A percentile compares a stretch with the other conserved stretches of the same genome.
Evolutionary conservation across 805 yeast genomes (phyloP).

Genomic region (Metschnikowia drakensbergensis): DNA sequence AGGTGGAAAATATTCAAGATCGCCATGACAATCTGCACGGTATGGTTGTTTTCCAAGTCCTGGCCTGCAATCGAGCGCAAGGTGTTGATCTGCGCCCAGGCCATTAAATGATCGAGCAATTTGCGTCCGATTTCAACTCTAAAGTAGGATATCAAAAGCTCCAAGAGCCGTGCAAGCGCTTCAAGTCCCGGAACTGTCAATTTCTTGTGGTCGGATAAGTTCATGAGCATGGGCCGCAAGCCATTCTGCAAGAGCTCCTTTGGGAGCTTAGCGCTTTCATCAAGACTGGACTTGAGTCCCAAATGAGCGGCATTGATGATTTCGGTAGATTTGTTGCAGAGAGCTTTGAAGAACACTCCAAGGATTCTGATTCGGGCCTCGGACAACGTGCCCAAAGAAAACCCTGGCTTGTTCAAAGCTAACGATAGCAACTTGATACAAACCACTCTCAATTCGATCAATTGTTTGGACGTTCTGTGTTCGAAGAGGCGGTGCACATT

Average conservation of each 20-base stretch:
- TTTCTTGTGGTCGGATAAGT: slow-evolving; percentile 88
- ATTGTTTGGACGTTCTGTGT: slow-evolving; percentile 81
- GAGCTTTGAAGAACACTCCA: slow-evolving; percentile 91
- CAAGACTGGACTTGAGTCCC: slow-evolving; percentile 77
- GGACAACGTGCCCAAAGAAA: slow-evolving; percentile 67
- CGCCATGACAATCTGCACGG: slow-evolving; percentile 83
- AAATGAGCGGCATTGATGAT: slow-evolving; percentile 91
- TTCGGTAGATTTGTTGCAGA: slow-evolving; percentile 77
- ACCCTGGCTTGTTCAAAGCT: slow-evolving; percentile 82
- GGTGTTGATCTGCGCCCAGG: slow-evolving; percentile 88
- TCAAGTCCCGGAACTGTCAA: slow-evolving; percentile 86
- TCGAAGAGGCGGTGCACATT: slow-evolving; percentile 83
- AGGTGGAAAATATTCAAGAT: slow-evolving; percentile 88
- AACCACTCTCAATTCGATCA: slow-evolving; percentile 82
- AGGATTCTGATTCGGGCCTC: slow-evolving; percentile 80
- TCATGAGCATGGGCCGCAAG: slow-evolving; percentile 91
- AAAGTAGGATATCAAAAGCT: slow-evolving; percentile 84
- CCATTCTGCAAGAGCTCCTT: slow-evolving; percentile 95
- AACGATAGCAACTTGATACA: slow-evolving; percentile 80
- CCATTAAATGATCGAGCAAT: slow-evolving; percentile 85
- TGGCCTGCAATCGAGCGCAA: slow-evolving; percentile 73
- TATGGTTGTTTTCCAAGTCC: slow-evolving; percentile 74
- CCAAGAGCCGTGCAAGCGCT: slow-evolving; percentile 82
- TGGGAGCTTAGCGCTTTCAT: slow-evolving; percentile 85
- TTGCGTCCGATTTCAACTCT: slow-evolving; percentile 96